Evolutionary conservation across 2,329 filamentous ascomycete species (phyloP), one percentile per base, ranked within the genome.

Genomic region (Mycosphaerelloides madeirae): DNA sequence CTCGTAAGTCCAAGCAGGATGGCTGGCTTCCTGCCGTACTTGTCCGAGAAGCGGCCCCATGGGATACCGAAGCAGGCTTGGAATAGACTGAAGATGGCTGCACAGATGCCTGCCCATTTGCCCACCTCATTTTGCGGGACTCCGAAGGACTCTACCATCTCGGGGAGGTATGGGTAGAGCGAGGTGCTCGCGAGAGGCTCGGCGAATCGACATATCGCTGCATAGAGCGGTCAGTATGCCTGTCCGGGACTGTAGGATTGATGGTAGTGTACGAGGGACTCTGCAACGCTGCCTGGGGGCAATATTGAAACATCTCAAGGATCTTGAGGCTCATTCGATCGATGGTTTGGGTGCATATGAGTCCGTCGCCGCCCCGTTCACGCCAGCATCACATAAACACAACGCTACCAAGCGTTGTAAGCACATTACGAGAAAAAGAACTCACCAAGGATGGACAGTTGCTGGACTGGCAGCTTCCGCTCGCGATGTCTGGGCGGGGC

Each of bases 161-260:
- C 85, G 83, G 90, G 47, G 79, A 94, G 56, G 83, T 96, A 96
- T 11, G 31, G 90, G 60, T 91, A 95, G 65, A 95, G 90, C 62
- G 87, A 91, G 2, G 89, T 95, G 52, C 94, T 78, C 42, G 90
- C 87, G 57, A 96, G 89, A 18, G 90, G 90, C 68, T 96, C 90
- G 49, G 89, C 87, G 58, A 96, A 81, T 50, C 90, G 88, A 63
- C 91, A 91, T 75, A 95, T 87, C 66, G 88, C 90, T 94, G 58
- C 16, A 35, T 31, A 29, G 25, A 25, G 29, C n/a, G 40, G 41
- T 59, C 34, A 52, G 53, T 44, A 29, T 29, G 7, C 5, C 20
- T 41, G 31, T 16, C 14, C 11, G 18, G 34, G 15, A 18, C 9
- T 9, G 9, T 5, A 37, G 9, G 15, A 35, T 12, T 35, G 32